These are phyloP conservation scores for Fusarium robinianum DNA, from an alignment of 2,329 filamentous ascomycete species.

Conservation along the genomic window DNA sequence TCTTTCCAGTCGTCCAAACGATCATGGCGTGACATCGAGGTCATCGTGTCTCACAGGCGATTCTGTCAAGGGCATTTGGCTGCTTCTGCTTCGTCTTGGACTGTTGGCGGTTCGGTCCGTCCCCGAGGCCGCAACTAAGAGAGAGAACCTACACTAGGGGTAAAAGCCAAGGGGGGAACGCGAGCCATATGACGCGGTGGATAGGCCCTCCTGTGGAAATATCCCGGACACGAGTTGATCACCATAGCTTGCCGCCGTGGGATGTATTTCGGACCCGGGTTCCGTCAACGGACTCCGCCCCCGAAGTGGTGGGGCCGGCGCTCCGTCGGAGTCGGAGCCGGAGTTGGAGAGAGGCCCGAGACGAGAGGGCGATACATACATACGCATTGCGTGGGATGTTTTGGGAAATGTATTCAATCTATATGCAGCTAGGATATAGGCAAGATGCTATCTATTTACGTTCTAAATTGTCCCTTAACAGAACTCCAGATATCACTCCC, in stretches of 20 bases:
- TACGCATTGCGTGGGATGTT: too few relatives aligned
- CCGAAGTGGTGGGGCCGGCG: constrained; percentile 23
- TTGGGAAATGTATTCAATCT: too few relatives aligned
- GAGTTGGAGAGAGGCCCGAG: constrained; percentile 12
- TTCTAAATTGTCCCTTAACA: not conserved
- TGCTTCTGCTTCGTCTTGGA: constrained; percentile 44
- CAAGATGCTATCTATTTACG: too few relatives aligned
- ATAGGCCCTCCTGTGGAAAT: constrained; percentile 46
- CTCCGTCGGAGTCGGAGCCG: constrained; percentile 20
- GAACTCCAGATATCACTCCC: not conserved
- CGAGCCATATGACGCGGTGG: constrained; percentile 46
- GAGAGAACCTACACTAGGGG: constrained; percentile 43
- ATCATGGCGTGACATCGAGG: constrained; percentile 60
- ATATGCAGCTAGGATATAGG: too few relatives aligned
- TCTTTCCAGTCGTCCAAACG: constrained; percentile 51
- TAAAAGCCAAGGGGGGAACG: constrained; percentile 41
- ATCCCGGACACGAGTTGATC: constrained; percentile 55
- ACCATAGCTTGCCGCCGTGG: constrained; percentile 47
- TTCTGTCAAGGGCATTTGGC: constrained; percentile 43
- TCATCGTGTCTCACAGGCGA: constrained; percentile 49
- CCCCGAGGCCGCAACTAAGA: constrained; percentile 39
- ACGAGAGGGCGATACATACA: not conserved
- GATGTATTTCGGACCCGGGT: constrained; percentile 52
- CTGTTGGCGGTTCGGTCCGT: constrained; percentile 35
- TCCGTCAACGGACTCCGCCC: too few relatives aligned